Evolutionary conservation across 2,329 filamentous ascomycete species (phyloP).

Genomic region (Colletotrichum abscissum): DNA sequence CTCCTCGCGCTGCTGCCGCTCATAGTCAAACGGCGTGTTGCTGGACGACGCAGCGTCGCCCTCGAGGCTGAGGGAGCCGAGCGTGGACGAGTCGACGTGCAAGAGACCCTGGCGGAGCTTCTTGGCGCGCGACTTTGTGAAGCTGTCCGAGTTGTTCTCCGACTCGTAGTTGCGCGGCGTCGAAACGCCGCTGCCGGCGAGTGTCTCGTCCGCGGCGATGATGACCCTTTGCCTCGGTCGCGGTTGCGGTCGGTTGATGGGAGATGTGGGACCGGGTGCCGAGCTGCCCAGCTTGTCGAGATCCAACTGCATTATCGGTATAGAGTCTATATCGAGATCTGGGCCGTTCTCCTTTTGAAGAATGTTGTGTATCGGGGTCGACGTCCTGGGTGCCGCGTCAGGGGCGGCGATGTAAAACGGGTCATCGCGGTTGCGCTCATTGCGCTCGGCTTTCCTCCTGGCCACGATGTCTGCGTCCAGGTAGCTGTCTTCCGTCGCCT

Average conservation of each 20-base stretch:
- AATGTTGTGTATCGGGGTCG: slow-evolving; percentile 84
- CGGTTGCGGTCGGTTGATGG: slow-evolving; percentile 47
- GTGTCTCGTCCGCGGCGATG: slow-evolving; percentile 79
- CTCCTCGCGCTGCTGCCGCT: slow-evolving; percentile 80
- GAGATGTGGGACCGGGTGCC: slow-evolving; percentile 40
- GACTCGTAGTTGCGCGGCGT: slow-evolving; percentile 65
- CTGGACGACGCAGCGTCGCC: slow-evolving; percentile 52
- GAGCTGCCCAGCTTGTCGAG: slow-evolving; percentile 66
- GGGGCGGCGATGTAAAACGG: slow-evolving; percentile 87
- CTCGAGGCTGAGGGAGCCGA: slow-evolving; percentile 78
- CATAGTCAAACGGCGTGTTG: slow-evolving; percentile 63
- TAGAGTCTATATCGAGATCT: slow-evolving; percentile 90
- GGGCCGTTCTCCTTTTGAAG: slow-evolving; percentile 78
- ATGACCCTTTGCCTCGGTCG: slow-evolving; percentile 70
- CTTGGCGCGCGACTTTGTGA: slow-evolving; percentile 59
- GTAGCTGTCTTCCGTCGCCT: slow-evolving; percentile 71
- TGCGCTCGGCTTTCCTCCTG: slow-evolving; percentile 78
- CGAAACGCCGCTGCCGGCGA: slow-evolving; percentile 64
- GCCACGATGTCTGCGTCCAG: slow-evolving; percentile 80
- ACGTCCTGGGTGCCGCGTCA: slow-evolving; percentile 67
- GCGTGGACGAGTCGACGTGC: slow-evolving; percentile 86
- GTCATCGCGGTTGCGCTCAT: slow-evolving; percentile 88
- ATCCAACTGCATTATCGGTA: slow-evolving; percentile 94
- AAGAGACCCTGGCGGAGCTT: slow-evolving; percentile 75
- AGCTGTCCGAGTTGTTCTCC: slow-evolving; percentile 61